Evolutionary conservation across 345 rosid genomes (phyloP).

Genomic region (Microcos paniculata): DNA sequence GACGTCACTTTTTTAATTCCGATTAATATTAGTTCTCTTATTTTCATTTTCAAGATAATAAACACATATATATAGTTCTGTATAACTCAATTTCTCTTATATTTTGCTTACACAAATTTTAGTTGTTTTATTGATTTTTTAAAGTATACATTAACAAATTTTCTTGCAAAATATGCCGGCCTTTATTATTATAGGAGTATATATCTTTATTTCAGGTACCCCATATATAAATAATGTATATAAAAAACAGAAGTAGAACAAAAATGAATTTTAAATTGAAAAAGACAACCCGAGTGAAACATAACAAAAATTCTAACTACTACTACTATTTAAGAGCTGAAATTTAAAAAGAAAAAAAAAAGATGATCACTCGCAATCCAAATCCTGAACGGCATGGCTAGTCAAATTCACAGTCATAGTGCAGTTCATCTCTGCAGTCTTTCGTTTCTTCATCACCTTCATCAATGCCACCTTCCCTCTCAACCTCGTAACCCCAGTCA

Average conservation of each 20-base stretch:
- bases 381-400: slow-evolving; percentile 18
- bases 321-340: too few species aligned
- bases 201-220: too few species aligned
- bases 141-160: not conserved
- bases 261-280: not conserved
- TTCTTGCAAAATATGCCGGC: not conserved
- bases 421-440: slow-evolving; percentile 37
- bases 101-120: too few species aligned
- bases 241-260: not conserved
- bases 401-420: slow-evolving; percentile 31
- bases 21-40: too few species aligned
- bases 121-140: not conserved
- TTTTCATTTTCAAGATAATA: too few species aligned
- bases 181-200: too few species aligned
- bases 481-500: slow-evolving; percentile 25
- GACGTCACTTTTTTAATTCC: too few species aligned
- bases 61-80: too few species aligned
- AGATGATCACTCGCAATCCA: slow-evolving; percentile 26
- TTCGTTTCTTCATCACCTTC: slow-evolving; percentile 28
- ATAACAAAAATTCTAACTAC: not conserved
- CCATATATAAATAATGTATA: too few species aligned
- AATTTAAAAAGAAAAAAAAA: too few species aligned
- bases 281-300: too few species aligned
- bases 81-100: too few species aligned
- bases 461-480: slow-evolving; percentile 38